A percentile compares a stretch with the other conserved stretches of the same genome.
These are phyloP conservation scores for Globisporangium cylindrosporum DNA, from an alignment of 352 stramenopile genomes.

Conservation along the genomic window DNA sequence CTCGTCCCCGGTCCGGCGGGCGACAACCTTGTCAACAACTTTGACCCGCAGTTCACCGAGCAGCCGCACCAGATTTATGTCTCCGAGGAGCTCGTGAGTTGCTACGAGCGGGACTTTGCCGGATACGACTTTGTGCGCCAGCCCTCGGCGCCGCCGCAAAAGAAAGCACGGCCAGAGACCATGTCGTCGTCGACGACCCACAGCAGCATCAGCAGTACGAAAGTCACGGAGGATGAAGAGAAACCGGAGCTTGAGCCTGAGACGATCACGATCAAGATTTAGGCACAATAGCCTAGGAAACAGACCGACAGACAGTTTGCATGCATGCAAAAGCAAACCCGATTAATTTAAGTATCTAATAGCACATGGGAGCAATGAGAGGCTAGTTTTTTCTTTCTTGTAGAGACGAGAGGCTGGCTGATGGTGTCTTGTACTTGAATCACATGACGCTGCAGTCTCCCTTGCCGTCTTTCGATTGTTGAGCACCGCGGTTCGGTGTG, in stretches of 20 bases:
- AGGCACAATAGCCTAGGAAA: conserved; percentile 19
- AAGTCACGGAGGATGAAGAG: conserved; percentile 36
- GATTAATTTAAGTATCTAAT: conserved; percentile 23
- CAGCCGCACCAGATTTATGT: conserved; percentile 82
- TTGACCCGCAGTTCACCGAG: conserved; percentile 84
- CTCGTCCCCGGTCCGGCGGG: conserved; percentile 61
- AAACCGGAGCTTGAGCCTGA: conserved; percentile 58
- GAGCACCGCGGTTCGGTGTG: conserved; percentile 10
- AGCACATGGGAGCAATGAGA: neutral
- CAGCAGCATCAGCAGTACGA: conserved; percentile 32
- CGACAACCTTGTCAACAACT: conserved; percentile 80
- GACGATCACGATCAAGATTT: conserved; percentile 63
- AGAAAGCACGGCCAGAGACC: neutral
- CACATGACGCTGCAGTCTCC: conserved; percentile 57
- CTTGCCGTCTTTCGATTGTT: conserved; percentile 16
- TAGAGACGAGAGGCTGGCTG: neutral
- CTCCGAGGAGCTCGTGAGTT: conserved; percentile 54
- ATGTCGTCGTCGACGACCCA: neutral
- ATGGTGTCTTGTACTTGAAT: conserved; percentile 3
- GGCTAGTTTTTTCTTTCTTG: neutral
- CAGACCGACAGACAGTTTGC: neutral
- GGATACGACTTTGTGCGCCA: conserved; percentile 81
- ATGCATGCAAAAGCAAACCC: neutral
- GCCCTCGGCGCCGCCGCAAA: conserved; percentile 8
- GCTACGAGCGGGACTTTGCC: conserved; percentile 77